Conservation (phyloP, 352 stramenopile species). For the Blastocystis sp. region DNA sequence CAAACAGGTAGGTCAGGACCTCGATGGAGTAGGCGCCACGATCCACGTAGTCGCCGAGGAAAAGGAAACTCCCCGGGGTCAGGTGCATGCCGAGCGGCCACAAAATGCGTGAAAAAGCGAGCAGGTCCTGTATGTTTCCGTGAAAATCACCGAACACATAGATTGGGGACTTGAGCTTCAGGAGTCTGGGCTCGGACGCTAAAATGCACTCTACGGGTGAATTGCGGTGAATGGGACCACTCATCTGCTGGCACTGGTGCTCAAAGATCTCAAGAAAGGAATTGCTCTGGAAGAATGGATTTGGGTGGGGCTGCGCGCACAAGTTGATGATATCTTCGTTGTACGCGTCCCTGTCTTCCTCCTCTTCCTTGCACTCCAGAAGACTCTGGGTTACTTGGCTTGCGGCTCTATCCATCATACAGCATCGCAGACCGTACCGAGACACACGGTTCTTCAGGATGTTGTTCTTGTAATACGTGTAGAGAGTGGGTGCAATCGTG, state of each 20-base stretch:
- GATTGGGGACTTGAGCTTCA: conserved; percentile 82
- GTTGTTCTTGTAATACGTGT: conserved; percentile 61
- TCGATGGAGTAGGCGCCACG: conserved; percentile 87
- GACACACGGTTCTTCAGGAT: conserved; percentile 11
- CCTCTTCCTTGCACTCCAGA: conserved; percentile 10
- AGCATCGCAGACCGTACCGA: neutral
- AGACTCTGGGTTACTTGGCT: conserved; percentile 34
- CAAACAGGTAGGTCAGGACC: conserved; percentile 84
- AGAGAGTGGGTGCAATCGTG: conserved; percentile 62
- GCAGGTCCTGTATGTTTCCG: conserved; percentile 86
- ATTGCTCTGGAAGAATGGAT: conserved; percentile 37
- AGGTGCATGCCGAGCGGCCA: conserved; percentile 87
- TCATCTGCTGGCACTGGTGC: conserved; percentile 62
- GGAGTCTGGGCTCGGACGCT: conserved; percentile 79
- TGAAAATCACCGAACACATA: conserved; percentile 91
- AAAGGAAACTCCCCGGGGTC: conserved; percentile 88
- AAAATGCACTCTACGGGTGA: conserved; percentile 72
- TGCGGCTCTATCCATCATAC: conserved; percentile 1
- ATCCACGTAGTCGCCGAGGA: conserved; percentile 90
- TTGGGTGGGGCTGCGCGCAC: conserved; percentile 35
- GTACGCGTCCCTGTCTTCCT: conserved; percentile 31
- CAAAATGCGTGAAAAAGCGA: conserved; percentile 90
- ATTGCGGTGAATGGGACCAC: neutral
- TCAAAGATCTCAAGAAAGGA: conserved; percentile 38
- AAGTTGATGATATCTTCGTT: conserved; percentile 44